Base-by-base conservation (phyloP, 2,329 filamentous ascomycete genomes). In the Ascochyta koolunga region DNA sequence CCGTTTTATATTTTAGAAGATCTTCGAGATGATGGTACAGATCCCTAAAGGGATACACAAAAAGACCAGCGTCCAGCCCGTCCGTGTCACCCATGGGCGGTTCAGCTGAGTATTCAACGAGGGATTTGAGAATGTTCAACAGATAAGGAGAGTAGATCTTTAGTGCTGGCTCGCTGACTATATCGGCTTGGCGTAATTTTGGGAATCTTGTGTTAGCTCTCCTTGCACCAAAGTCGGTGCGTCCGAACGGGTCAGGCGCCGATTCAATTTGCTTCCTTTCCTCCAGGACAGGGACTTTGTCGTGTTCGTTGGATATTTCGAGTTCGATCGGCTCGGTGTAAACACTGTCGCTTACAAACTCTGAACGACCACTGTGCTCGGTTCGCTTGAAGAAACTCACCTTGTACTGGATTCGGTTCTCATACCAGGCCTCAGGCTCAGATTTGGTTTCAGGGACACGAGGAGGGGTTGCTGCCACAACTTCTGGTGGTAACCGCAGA, bases 111-210 rank as follows among this genome's bases (percentile, higher is more conserved):
- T 52, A 56, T 15, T 31, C 37, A 19, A 56, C 29, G 13, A 52
- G 27, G 2, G 48, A 41, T 24, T 29, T 40, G 4, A 56, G 38
- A 9, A 52, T 13, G 18, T 56, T 56, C 29, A 56, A 32, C 19
- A 56, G 29, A 43, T 36, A 52, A 15, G 18, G 36, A 4, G 53
- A 56, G 19, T 48, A 22, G 7, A 52, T 52, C 19, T 42, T 32
- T 25, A 31, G 5, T 51, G 29, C n/a, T 5, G 39, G 22, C 24
- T 41, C 13, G n/a, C 38, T n/a, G 13, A 9, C 9, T 4, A 11
- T 3, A 21, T 22, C 29, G n/a, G 13, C 1, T 15, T 15, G 29
- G 13, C 13, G 29, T 5, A 32, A 7, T n/a, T n/a, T 32, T n/a
- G 13, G 5, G 4, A 15, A 5, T n/a, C n/a, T 32, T 9, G 25